A percentile compares a stretch with the other conserved stretches of the same genome.
Evolutionary conservation across 805 yeast species (phyloP).

Genomic region (Yarrowia osloensis): DNA sequence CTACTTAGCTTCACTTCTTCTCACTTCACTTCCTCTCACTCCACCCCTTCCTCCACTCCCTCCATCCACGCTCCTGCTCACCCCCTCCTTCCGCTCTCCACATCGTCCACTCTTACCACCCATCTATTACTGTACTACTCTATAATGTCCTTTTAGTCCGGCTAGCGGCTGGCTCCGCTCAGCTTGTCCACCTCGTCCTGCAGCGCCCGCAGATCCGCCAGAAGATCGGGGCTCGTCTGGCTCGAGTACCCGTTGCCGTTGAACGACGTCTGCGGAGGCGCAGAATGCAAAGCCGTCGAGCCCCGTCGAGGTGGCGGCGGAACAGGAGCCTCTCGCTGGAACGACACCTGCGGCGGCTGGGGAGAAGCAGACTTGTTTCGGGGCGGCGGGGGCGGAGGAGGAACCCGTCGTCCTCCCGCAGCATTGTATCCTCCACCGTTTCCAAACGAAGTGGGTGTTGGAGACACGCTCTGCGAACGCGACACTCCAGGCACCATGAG

Average conservation of each 20-base stretch:
- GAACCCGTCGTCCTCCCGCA: slow-evolving; percentile 31
- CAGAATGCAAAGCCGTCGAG: slow-evolving; percentile 23
- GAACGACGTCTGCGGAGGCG: slow-evolving; percentile 22
- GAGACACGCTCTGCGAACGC: slow-evolving; percentile 25
- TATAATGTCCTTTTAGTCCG: not conserved
- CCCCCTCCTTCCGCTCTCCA: too few species aligned
- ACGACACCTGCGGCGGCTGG: slow-evolving; percentile 34
- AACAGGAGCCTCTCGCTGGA: slow-evolving; percentile 19
- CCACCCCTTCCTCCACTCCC: not conserved
- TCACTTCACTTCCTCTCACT: too few species aligned
- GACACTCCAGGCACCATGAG: slow-evolving; percentile 26
- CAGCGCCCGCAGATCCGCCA: slow-evolving; percentile 65
- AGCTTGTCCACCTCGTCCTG: slow-evolving; percentile 70
- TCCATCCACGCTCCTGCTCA: not conserved
- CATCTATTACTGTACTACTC: slow-evolving; percentile 1
- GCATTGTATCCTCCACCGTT: not conserved
- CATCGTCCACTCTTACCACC: not conserved
- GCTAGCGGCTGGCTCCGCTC: slow-evolving; percentile 25
- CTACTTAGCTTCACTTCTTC: too few species aligned
- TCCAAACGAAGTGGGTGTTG: slow-evolving; percentile 16
- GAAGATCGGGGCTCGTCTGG: slow-evolving; percentile 47
- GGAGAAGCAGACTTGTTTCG: slow-evolving; percentile 44
- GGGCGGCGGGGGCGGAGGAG: slow-evolving; percentile 38
- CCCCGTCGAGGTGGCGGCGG: slow-evolving; percentile 27
- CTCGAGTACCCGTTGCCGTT: slow-evolving; percentile 12